Percentiles rank a stretch among this genome's conserved stretches.
Conservation (phyloP, 1,284 basidiomycete genomes). For the Macrocystidia cucumis region DNA sequence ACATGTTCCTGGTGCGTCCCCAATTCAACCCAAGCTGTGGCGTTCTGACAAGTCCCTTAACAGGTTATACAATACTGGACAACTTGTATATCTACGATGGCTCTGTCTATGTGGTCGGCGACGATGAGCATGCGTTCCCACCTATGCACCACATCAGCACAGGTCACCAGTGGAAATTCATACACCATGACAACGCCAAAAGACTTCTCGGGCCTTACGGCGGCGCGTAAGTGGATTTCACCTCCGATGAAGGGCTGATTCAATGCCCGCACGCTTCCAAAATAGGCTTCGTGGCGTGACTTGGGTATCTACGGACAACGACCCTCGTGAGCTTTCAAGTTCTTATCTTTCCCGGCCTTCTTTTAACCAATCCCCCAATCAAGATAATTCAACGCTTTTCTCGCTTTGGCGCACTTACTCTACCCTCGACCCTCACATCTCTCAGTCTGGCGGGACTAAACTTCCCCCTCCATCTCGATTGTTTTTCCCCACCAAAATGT, state of each 20-base stretch:
- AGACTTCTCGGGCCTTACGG: constrained; percentile 45
- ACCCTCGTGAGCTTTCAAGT: constrained; percentile 35
- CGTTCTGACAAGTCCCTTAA: constrained; percentile 2
- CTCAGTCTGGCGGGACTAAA: constrained; percentile 36
- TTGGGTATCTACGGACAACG: constrained; percentile 44
- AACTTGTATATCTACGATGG: constrained; percentile 66
- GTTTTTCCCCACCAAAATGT: constrained; percentile 60
- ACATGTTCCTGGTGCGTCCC: constrained; percentile 49
- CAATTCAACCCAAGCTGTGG: constrained; percentile 5
- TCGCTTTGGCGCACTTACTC: constrained; percentile 77
- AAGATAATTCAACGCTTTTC: constrained; percentile 70
- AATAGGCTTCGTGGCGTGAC: constrained; percentile 46
- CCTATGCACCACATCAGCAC: constrained; percentile 40
- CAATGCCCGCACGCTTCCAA: background rate
- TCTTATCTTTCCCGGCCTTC: background rate
- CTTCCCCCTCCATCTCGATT: constrained; percentile 66
- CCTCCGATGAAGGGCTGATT: constrained; percentile 1
- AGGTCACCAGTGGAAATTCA: constrained; percentile 53
- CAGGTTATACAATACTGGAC: constrained; percentile 79
- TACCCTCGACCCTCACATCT: constrained; percentile 52
- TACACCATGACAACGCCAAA: constrained; percentile 47
- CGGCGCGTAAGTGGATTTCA: constrained; percentile 35
- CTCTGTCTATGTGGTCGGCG: constrained; percentile 60
- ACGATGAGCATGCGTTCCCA: constrained; percentile 44
- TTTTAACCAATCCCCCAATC: constrained; percentile 8